Conservation (phyloP, 805 yeast species). For the Ogataea zsoltii region DNA sequence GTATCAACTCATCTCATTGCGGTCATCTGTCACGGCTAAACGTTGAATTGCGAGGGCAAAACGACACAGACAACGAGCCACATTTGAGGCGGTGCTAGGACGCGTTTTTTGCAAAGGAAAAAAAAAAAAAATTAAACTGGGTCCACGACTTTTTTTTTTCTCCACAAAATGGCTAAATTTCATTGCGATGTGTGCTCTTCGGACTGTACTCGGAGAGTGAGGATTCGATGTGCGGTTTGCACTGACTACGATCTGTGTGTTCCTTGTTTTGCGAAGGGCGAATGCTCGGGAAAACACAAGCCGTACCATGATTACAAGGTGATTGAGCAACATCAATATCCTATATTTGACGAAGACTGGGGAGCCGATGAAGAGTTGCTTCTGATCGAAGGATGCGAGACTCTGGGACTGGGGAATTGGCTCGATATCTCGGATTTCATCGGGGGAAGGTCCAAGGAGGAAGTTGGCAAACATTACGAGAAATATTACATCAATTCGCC, state of each 20-base stretch:
- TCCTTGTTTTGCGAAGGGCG: conserved; percentile 90
- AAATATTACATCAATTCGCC: conserved; percentile 66
- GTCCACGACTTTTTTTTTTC: no score
- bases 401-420: conserved; percentile 94
- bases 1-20: neutral
- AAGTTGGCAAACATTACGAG: conserved; percentile 82
- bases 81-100: conserved; percentile 3
- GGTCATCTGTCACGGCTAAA: neutral
- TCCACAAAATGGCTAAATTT: conserved; percentile 50
- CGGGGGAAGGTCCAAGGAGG: conserved; percentile 89
- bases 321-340: conserved; percentile 92
- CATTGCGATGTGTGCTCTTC: conserved; percentile 97
- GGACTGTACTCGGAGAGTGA: conserved; percentile 89
- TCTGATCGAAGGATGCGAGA: conserved; percentile 88
- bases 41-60: neutral
- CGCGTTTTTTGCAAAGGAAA: neutral
- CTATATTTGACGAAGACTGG: conserved; percentile 88
- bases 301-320: conserved; percentile 93
- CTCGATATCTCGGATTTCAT: conserved; percentile 96
- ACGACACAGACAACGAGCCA: neutral
- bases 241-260: conserved; percentile 96
- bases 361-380: conserved; percentile 97
- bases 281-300: conserved; percentile 77
- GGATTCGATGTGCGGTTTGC: conserved; percentile 91
- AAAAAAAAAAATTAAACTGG: neutral